Percentiles rank a stretch among this genome's conserved stretches.
Conservation (phyloP, 176 grass and related monocot genomes). For the Zizania latifolia region DNA sequence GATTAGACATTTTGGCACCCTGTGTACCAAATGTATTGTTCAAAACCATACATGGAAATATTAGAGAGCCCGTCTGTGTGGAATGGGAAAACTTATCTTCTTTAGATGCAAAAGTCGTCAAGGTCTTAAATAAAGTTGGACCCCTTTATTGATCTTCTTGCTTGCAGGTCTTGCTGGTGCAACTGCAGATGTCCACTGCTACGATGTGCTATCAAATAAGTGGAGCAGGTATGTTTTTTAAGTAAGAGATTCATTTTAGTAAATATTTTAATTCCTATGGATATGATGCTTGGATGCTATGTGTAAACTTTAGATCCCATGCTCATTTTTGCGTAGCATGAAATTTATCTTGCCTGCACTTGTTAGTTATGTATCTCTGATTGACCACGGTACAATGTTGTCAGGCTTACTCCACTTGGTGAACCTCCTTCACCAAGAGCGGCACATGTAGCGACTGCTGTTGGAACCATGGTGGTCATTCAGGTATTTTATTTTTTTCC, state of each 20-base stretch:
- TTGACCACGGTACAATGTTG: conserved; percentile 17
- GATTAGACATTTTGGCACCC: neutral
- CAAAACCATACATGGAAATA: neutral
- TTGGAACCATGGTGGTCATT: conserved; percentile 99
- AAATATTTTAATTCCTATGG: neutral
- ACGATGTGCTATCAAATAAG: conserved; percentile 83
- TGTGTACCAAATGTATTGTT: neutral
- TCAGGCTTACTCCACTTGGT: conserved; percentile 86
- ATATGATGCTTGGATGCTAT: neutral
- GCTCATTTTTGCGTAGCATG: no score
- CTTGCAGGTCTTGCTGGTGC: conserved; percentile 90
- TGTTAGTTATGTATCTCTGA: neutral
- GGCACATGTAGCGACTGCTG: conserved; percentile 94
- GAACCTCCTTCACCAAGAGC: conserved; percentile 98
- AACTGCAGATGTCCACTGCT: conserved; percentile 87
- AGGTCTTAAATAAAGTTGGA: neutral
- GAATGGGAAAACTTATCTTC: neutral
- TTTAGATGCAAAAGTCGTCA: neutral
- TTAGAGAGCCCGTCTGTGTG: neutral
- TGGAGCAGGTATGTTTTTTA: conserved; percentile 69
- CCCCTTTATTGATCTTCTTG: conserved; percentile 27
- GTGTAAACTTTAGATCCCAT: neutral
- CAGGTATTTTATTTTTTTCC: conserved; percentile 50
- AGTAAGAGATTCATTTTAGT: neutral
- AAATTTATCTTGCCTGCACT: neutral